Percentiles rank a stretch among this genome's conserved stretches.
Conservation (phyloP, 1,284 basidiomycete species). For the Malassezia arunalokei region DNA sequence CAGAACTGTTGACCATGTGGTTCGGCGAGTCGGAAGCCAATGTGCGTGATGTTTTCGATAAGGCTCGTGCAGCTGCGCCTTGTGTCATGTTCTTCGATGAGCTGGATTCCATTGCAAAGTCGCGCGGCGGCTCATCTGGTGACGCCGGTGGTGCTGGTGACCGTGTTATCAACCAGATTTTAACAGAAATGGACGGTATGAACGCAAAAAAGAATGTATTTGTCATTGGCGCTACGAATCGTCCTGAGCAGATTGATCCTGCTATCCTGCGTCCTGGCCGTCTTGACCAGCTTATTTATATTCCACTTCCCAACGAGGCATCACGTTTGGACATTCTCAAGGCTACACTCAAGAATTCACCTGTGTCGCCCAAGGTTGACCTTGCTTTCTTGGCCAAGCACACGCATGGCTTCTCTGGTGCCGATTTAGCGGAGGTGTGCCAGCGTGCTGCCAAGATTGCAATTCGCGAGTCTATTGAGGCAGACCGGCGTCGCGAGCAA, state of each 20-base stretch:
- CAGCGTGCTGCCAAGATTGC: conserved; percentile 94
- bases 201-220: conserved; percentile 97
- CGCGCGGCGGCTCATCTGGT: conserved; percentile 67
- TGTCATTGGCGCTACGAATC: conserved; percentile 95
- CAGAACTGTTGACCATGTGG: conserved; percentile 94
- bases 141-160: conserved; percentile 92
- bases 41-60: conserved; percentile 98
- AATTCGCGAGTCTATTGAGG: conserved; percentile 85
- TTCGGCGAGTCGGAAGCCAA: conserved; percentile 99
- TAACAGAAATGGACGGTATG: conserved; percentile 99
- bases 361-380: conserved; percentile 73
- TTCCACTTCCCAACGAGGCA: conserved; percentile 68
- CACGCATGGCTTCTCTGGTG: conserved; percentile 97
- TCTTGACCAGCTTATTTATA: conserved; percentile 59
- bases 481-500: conserved; percentile 68
- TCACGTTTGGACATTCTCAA: conserved; percentile 82
- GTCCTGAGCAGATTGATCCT: conserved; percentile 96
- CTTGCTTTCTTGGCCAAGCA: conserved; percentile 76
- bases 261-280: conserved; percentile 95
- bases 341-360: conserved; percentile 84
- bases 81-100: conserved; percentile 99
- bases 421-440: conserved; percentile 96
- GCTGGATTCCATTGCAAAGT: conserved; percentile 94
- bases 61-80: conserved; percentile 93
- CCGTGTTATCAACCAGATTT: conserved; percentile 90